Conservation (phyloP, 2,329 filamentous ascomycete genomes). For the Chaetomiaceae sp. region DNA sequence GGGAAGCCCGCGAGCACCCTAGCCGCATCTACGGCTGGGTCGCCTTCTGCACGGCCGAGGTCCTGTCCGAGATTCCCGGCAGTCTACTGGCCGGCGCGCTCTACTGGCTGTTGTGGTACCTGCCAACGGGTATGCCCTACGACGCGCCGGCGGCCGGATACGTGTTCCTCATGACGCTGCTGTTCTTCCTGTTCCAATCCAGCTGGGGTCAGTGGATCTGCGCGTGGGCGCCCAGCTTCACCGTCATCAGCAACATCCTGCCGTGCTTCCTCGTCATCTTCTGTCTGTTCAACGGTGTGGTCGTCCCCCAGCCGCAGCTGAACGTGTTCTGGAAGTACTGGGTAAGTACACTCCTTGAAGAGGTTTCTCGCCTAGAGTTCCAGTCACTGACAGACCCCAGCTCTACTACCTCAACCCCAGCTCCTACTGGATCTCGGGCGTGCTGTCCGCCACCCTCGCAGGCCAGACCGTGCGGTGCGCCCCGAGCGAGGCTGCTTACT, state of each 20-base stretch:
- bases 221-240: slow-evolving; percentile 72
- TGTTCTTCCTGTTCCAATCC: slow-evolving; percentile 71
- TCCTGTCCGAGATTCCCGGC: slow-evolving; percentile 66
- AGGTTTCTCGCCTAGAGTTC: too few species aligned
- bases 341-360: slow-evolving; percentile 23
- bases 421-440: slow-evolving; percentile 58
- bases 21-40: slow-evolving; percentile 75
- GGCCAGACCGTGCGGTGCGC: slow-evolving; percentile 50
- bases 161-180: slow-evolving; percentile 68
- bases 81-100: slow-evolving; percentile 57
- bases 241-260: slow-evolving; percentile 63
- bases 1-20: slow-evolving; percentile 65
- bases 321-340: slow-evolving; percentile 66
- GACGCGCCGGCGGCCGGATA: slow-evolving; percentile 64
- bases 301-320: slow-evolving; percentile 59
- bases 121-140: slow-evolving; percentile 61
- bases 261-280: slow-evolving; percentile 79
- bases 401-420: slow-evolving; percentile 66
- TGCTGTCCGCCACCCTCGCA: slow-evolving; percentile 51
- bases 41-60: slow-evolving; percentile 59
- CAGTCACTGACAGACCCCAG: too few species aligned
- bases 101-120: slow-evolving; percentile 67
- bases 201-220: slow-evolving; percentile 81
- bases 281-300: slow-evolving; percentile 69
- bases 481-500: slow-evolving; percentile 52